Base-by-base conservation (phyloP, 164 flowering plant genomes). In the Macadamia integrifolia region DNA sequence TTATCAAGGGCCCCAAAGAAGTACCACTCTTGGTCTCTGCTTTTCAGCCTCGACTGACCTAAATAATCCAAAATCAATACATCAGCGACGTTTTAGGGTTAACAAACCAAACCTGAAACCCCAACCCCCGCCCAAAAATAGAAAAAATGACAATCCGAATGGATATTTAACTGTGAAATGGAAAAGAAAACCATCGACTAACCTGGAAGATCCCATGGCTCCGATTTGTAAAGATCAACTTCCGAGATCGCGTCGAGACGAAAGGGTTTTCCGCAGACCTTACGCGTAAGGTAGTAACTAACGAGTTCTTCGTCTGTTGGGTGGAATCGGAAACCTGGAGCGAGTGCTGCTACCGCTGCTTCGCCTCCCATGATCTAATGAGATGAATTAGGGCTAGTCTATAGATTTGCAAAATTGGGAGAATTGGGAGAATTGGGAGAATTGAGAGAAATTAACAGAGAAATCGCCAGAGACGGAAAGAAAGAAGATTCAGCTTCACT, bases 151-250 rank as follows among this genome's bases (percentile, higher is more conserved):
- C 23, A 23, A 23, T 23, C 23, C 23, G 23, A 23, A 23, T 23
- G 23, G 23, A 23, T 23, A 35, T 35, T 35, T 2, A 35, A 35
- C 5, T 35, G 40, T 35, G 40, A 35, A 35, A 35, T n/a, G 6
- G 60, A 8, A 62, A 48, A 55, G 17, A 40, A 13, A 50, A 18
- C 17, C 40, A 35, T 35, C 18, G 46, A 29, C 28, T 56, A 2
- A 88, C 93, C 84, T 62, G 89, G 82, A 23, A 88, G 88, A 35
- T 87, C 88, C 93, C 89, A 84, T 6, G 93, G 93, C 72, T 88
- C 93, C 48, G 72, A 73, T 60, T 74, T 84, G 83, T 88, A 88
- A 74, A 88, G 79, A 53, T 88, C 93, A 69, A 84, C 80, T 18
- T 85, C 88, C 15, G 84, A 69, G 43, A 88, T 85, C 59, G 86